These are phyloP conservation scores for Aspergillus brasiliensis DNA, from an alignment of 2,329 filamentous ascomycete species.

Conservation along the genomic window DNA sequence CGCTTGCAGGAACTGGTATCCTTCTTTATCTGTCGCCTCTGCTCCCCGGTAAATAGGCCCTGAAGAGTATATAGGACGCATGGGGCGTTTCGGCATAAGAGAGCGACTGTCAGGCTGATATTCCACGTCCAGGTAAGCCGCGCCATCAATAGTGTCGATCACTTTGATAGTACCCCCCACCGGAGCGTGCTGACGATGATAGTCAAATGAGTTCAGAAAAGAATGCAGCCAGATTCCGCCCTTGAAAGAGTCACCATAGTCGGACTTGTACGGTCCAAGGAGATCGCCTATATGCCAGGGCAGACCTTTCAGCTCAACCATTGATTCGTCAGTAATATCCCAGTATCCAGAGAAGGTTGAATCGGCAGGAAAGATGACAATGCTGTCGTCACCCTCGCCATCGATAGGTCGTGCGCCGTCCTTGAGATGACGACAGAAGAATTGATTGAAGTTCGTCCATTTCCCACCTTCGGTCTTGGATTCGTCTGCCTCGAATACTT, in stretches of 20 bases:
- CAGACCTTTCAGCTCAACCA: neutral
- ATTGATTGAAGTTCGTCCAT: constrained; percentile 3
- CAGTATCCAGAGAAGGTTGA: constrained; percentile 37
- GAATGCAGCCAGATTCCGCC: constrained; percentile 47
- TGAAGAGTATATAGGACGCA: neutral
- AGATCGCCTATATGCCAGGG: neutral
- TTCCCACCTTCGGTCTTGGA: constrained; percentile 21
- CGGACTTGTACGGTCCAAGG: constrained; percentile 13
- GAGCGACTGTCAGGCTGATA: neutral
- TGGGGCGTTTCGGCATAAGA: neutral
- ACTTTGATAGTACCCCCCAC: constrained; percentile 43
- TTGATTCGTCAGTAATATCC: constrained; percentile 25
- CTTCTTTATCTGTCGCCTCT: constrained; percentile 38
- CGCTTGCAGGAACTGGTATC: constrained; percentile 47
- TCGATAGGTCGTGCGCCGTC: neutral
- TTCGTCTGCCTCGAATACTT: constrained; percentile 30
- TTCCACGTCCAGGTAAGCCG: constrained; percentile 42
- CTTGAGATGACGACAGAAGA: neutral
- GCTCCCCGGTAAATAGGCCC: neutral
- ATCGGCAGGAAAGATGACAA: constrained; percentile 42
- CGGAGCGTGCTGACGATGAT: constrained; percentile 48
- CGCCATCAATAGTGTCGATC: constrained; percentile 41
- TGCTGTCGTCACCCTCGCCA: constrained; percentile 24
- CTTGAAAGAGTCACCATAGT: constrained; percentile 36
- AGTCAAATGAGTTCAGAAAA: constrained; percentile 46